phyloP scores from a whole-genome alignment of 225 moss, liverwort and hornwort species.

The Bryoerythrophyllum caledonicum region DNA sequence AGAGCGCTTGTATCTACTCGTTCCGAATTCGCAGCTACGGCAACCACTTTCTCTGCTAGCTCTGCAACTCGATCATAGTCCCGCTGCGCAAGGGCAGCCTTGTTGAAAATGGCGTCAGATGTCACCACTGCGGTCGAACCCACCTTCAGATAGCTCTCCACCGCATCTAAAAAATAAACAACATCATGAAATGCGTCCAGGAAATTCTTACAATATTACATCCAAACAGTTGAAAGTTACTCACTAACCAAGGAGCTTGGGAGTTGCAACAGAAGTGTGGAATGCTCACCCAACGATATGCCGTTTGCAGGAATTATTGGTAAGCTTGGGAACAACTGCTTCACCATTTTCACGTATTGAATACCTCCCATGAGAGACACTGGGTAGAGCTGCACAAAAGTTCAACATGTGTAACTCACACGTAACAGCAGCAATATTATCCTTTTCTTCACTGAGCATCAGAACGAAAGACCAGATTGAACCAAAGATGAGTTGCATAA shows the following conservation, averaged over 20 bases:
- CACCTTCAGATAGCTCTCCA: slow-evolving; percentile 57
- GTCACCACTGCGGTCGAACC: slow-evolving; percentile 73
- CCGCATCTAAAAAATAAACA: slow-evolving; percentile 45
- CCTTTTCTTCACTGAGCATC: not conserved
- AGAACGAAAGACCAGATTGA: not conserved
- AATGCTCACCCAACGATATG: slow-evolving; percentile 42
- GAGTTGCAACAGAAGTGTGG: not conserved
- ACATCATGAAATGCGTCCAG: too few species aligned
- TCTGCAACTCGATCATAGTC: slow-evolving; percentile 49
- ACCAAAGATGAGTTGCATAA: slow-evolving; percentile 7
- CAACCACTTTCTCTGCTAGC: slow-evolving; percentile 36
- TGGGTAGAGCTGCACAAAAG: slow-evolving; percentile 64
- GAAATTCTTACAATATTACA: not conserved
- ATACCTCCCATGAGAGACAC: slow-evolving; percentile 64
- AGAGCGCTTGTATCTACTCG: not conserved
- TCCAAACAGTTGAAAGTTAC: too few species aligned
- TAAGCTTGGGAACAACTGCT: slow-evolving; percentile 47
- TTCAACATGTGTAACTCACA: not conserved
- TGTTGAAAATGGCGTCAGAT: slow-evolving; percentile 79
- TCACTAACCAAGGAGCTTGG: not conserved
- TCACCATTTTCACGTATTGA: slow-evolving; percentile 47
- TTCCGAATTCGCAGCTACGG: slow-evolving; percentile 7
- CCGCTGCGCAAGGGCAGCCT: slow-evolving; percentile 44
- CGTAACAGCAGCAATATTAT: not conserved
- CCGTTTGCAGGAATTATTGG: slow-evolving; percentile 71